These are phyloP conservation scores for Neophaeococcomyces aloes DNA, from an alignment of 2,329 filamentous ascomycete genomes.

Conservation along the genomic window DNA sequence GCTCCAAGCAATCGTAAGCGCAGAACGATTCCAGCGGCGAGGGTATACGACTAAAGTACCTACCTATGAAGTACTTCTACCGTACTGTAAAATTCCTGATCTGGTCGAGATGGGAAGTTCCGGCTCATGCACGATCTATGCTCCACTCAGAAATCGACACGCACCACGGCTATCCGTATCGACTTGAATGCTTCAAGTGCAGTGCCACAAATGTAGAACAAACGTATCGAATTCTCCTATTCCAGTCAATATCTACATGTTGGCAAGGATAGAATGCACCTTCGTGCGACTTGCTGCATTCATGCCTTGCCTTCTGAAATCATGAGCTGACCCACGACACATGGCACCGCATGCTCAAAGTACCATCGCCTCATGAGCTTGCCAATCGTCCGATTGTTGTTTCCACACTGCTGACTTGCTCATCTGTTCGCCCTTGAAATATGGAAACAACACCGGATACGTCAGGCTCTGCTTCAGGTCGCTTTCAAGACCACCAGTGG, in stretches of 20 bases:
- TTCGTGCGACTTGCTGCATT: too few relatives aligned
- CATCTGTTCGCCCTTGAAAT: slow-evolving; percentile 9
- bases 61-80: too few relatives aligned
- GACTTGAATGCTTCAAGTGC: background rate
- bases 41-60: too few relatives aligned
- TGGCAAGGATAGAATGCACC: too few relatives aligned
- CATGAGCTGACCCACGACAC: too few relatives aligned
- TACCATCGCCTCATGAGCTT: background rate
- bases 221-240: too few relatives aligned
- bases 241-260: too few relatives aligned
- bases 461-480: slow-evolving; percentile 17
- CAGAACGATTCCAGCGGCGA: too few relatives aligned
- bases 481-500: slow-evolving; percentile 20
- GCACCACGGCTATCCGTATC: background rate
- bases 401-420: slow-evolving; percentile 15
- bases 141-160: slow-evolving; percentile 4
- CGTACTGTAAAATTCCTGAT: too few relatives aligned
- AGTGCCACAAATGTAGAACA: too few relatives aligned
- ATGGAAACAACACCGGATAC: slow-evolving; percentile 20
- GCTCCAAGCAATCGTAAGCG: too few relatives aligned
- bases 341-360: slow-evolving; percentile 3
- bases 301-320: too few relatives aligned
- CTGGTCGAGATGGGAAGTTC: background rate
- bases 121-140: background rate
- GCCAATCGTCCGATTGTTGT: background rate